Conservation (phyloP, 306 rosid species). For the Mimosa pudica region DNA sequence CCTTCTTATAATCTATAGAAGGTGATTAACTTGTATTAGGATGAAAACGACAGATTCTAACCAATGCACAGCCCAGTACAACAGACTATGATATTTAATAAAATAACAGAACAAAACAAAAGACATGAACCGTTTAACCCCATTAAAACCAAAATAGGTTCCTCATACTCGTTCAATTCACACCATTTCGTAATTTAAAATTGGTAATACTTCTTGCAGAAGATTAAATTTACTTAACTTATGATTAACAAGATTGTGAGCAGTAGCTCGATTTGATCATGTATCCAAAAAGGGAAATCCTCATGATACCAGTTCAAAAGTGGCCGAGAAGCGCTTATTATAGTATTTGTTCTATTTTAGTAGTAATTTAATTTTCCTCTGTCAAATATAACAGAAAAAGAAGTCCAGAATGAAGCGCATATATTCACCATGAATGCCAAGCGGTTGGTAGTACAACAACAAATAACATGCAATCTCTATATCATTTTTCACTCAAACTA, state of each 20-base stretch:
- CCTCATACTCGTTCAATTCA: not conserved
- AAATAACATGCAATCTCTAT: no score
- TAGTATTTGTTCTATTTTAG: not conserved
- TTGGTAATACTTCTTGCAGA: not conserved
- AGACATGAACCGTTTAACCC: constrained; percentile 5
- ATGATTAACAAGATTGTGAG: constrained; percentile 13
- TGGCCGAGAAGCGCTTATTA: constrained; percentile 4
- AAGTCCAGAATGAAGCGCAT: not conserved
- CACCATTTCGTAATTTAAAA: not conserved
- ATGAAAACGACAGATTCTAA: not conserved
- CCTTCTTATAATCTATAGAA: constrained; percentile 80
- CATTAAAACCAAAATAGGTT: constrained; percentile 24
- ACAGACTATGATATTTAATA: not conserved
- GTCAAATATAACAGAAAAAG: not conserved
- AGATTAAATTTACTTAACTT: not conserved
- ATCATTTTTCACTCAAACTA: no score
- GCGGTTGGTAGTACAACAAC: not conserved
- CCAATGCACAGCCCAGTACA: constrained; percentile 3
- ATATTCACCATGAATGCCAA: not conserved
- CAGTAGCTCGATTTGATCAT: constrained; percentile 8
- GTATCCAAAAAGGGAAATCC: not conserved
- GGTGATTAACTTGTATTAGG: constrained; percentile 21
- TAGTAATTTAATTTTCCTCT: constrained; percentile 10
- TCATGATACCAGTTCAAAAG: constrained; percentile 9
- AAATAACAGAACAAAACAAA: not conserved